A percentile compares a stretch with the other conserved stretches of the same genome.
These are phyloP conservation scores for Petrea volubilis DNA, from an alignment of 257 asterid genomes.

Conservation along the genomic window DNA sequence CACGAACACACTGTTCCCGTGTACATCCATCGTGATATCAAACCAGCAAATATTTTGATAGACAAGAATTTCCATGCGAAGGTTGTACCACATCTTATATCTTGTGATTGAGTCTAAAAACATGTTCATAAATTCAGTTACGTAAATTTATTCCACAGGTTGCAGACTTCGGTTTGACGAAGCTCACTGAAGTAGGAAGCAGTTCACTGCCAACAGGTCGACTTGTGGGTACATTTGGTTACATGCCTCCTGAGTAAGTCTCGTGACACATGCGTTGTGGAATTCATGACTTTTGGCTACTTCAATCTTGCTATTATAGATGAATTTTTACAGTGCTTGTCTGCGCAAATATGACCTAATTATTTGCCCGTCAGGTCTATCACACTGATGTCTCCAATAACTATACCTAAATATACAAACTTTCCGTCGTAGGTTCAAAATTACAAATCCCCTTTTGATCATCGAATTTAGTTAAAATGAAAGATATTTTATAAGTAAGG, in stretches of 20 bases:
- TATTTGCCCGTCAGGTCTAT: no score
- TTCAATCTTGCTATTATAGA: not conserved
- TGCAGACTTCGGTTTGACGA: conserved; percentile 94
- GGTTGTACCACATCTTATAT: conserved; percentile 44
- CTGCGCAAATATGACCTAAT: conserved; percentile 1
- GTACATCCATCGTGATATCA: conserved; percentile 95
- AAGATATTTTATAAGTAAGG: no score
- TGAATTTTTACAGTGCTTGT: not conserved
- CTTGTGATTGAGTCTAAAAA: conserved; percentile 20
- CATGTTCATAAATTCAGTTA: conserved; percentile 15
- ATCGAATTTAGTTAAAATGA: no score
- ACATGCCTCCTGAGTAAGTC: conserved; percentile 99
- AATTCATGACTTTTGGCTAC: not conserved
- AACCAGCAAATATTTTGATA: conserved; percentile 90
- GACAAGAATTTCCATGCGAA: conserved; percentile 84
- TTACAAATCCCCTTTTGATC: no score
- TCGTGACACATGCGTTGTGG: conserved; percentile 15
- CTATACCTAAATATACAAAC: no score
- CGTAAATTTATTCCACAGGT: conserved; percentile 52
- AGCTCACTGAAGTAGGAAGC: conserved; percentile 89
- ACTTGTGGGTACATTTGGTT: conserved; percentile 96
- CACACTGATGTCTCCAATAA: no score
- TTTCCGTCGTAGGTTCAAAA: no score
- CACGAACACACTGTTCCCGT: conserved; percentile 98
- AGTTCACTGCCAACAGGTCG: conserved; percentile 78